Evolutionary conservation across 495 filamentous ascomycete genomes (phyloP), one percentile per base, ranked within the genome.

Genomic region (Aspergillus affinis): DNA sequence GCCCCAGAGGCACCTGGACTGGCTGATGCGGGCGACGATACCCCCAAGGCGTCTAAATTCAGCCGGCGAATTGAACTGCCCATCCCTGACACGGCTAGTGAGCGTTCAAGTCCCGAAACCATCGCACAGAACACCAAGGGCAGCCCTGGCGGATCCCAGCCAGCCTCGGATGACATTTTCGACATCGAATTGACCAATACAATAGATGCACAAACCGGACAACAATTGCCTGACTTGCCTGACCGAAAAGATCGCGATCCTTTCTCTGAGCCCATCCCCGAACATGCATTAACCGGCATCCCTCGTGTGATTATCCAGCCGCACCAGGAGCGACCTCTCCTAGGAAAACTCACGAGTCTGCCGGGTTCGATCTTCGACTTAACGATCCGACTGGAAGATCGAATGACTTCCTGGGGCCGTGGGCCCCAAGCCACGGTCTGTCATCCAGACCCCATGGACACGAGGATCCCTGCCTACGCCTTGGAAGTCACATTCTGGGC

Each of bases 391-490:
- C 74, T 96, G 23, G 85, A 85, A 49, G 75, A 82, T 23, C 84
- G 83, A 13, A 69, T 89, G 71, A 84, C 86, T 0, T 87, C 86
- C 3, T 97, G 89, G 86, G 93, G 93, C 32, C 86, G 93, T 17
- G 81, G 83, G 0, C 69, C 65, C 0, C 67, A 72, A 18, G 90
- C 88, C 54, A 90, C 85, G 15, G 70, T 87, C 54, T 72, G 84
- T 29, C 87, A 91, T 64, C 69, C 82, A 2, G 74, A 83, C 29
- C 70, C 65, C 29, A 66, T 71, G 53, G 89, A 96, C 60, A 81
- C 75, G 5, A 87, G 84, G 20, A 85, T 97, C 30, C 90, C 92
- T 6, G 92, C 92, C 65, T 85, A 85, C 55, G 92, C 88, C n/a
- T 82, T 95, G 63, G 86, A 88, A 62, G 80, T 97, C 54, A 78